Percentiles rank a stretch among this genome's conserved stretches.
These are phyloP conservation scores for Wickerhamiella brachini DNA, from an alignment of 805 yeast species.

Conservation along the genomic window DNA sequence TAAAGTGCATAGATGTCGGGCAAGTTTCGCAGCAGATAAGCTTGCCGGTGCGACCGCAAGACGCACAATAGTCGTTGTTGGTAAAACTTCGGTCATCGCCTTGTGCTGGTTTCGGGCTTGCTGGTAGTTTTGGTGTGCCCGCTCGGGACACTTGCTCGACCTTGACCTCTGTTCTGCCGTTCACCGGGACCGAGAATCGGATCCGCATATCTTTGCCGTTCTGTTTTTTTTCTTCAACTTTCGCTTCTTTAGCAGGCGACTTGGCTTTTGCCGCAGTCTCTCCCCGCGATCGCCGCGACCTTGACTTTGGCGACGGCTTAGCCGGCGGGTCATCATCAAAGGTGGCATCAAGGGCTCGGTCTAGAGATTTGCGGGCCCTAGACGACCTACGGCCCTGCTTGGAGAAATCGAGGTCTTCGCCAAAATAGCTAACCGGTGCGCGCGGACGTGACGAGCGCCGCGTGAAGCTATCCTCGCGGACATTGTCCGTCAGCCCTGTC, in stretches of 20 bases:
- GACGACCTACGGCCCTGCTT: neutral
- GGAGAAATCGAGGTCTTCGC: neutral
- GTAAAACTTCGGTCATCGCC: conserved; percentile 9
- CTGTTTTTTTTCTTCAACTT: neutral
- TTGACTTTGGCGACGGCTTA: neutral
- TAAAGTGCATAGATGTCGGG: conserved; percentile 82
- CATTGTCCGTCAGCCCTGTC: conserved; percentile 12
- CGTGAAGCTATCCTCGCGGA: conserved; percentile 9
- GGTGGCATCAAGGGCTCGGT: neutral
- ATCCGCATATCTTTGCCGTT: neutral
- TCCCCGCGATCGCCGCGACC: neutral
- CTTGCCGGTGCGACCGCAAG: conserved; percentile 81
- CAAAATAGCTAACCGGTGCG: neutral
- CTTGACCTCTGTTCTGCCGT: neutral
- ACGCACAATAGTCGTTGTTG: conserved; percentile 83
- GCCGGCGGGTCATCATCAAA: neutral
- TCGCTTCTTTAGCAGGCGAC: neutral
- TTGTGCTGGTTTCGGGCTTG: neutral
- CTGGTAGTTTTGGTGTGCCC: neutral
- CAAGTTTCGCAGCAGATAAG: conserved; percentile 91
- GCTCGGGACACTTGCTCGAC: neutral
- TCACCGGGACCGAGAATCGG: neutral
- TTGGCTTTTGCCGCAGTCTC: neutral
- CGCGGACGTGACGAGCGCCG: conserved; percentile 3
- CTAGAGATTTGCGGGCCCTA: neutral